Conservation (phyloP, 1,139 yeast species). For the Candida sanyaensis region DNA sequence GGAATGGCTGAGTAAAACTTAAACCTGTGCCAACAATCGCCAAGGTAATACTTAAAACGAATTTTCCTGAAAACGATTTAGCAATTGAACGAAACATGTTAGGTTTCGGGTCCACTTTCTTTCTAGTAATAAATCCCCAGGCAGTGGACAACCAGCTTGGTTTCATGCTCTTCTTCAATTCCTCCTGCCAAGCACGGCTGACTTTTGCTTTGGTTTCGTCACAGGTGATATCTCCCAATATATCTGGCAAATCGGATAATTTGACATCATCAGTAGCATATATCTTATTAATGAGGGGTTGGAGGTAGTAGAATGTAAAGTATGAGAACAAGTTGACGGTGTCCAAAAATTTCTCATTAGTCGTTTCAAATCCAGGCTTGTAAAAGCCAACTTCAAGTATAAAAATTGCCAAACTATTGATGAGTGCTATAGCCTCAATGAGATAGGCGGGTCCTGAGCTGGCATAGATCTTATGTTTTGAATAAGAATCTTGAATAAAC, state of each 20-base stretch:
- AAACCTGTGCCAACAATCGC: slow-evolving; percentile 24
- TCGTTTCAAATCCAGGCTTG: slow-evolving; percentile 46
- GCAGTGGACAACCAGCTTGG: slow-evolving; percentile 7
- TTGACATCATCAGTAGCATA: slow-evolving; percentile 22
- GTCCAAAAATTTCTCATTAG: slow-evolving; percentile 27
- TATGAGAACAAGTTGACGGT: slow-evolving; percentile 21
- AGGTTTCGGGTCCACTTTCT: slow-evolving; percentile 11
- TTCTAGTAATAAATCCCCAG: slow-evolving; percentile 11
- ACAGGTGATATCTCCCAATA: slow-evolving; percentile 15
- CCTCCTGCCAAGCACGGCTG: slow-evolving; percentile 11
- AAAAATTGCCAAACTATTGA: slow-evolving; percentile 36
- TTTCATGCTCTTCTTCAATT: slow-evolving; percentile 7
- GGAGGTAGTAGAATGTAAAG: slow-evolving; percentile 27
- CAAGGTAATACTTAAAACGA: slow-evolving; percentile 14
- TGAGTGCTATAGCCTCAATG: slow-evolving; percentile 20
- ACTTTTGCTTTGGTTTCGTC: slow-evolving; percentile 12
- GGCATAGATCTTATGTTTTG: slow-evolving; percentile 30
- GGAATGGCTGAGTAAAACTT: slow-evolving; percentile 30
- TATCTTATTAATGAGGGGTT: slow-evolving; percentile 24
- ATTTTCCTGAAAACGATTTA: slow-evolving; percentile 11
- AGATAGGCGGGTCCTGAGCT: slow-evolving; percentile 16
- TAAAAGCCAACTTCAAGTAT: slow-evolving; percentile 39
- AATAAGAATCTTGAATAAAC: slow-evolving; percentile 30
- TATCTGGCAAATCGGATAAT: slow-evolving; percentile 22
- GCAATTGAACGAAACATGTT: slow-evolving; percentile 13